Base-by-base conservation (phyloP, 495 filamentous ascomycete species). In the Lophiostoma macrostomum region DNA sequence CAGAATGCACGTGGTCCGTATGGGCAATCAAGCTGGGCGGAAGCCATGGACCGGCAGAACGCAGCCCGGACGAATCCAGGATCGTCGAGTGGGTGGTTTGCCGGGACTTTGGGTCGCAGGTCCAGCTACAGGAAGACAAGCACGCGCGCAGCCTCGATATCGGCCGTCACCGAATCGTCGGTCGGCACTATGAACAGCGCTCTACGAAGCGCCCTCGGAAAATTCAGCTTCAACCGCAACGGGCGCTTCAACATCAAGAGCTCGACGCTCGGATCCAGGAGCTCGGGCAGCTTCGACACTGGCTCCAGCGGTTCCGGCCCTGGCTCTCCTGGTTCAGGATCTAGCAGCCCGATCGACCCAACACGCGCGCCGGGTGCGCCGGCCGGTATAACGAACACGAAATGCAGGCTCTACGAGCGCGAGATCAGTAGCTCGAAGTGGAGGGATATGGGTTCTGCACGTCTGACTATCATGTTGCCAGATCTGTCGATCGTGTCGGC, bases 361-460 rank as follows among this genome's bases (percentile, higher is more conserved):
- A 71, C 79, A 23, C 61, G 64, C 32, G 63, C 60, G 3, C 37
- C 46, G 0, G 55, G 57, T 35, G 55, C 55, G 1, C 53, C 63
- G 10, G 39, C 44, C 13, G 63, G 60, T n/a, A 77, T 86, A 11
- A 81, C 81, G 12, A 88, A 88, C 56, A 80, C 90, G 39, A 90
- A 93, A 56, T 86, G 87, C 59, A 80, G 88, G 20, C 78, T 96
- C 28, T 95, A 96, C 69, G 67, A 83, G 14, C 84, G 89, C 32
- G 85, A 91, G 44, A 80, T 80, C 2, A 74, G 53, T n/a, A 51
- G 80, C 18, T 83, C 82, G 29, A 88, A 86, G 63, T 98, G 93
- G 93, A 81, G 86, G 24, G 91, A 96, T 60, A 84, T 91, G 74
- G 91, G 91, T 46, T 81, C 86, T 38, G 91, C 90, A 41, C 75